Base-by-base conservation (phyloP, 2,329 filamentous ascomycete species). In the Fusarium drepaniforme region DNA sequence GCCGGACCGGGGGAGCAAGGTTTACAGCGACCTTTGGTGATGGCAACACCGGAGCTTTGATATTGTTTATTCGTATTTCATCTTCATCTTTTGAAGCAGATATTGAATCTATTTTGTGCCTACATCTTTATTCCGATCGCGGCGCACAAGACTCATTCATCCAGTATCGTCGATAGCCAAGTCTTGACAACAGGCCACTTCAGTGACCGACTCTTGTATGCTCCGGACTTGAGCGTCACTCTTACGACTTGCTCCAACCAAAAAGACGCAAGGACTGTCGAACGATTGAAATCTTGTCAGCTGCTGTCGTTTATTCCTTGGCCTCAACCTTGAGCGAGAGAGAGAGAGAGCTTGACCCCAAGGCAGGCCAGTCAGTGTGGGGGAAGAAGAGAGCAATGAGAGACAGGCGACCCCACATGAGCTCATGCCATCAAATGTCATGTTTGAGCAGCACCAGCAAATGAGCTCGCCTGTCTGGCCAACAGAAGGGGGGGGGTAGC, bases 341-440 rank as follows among this genome's bases (percentile, higher is more conserved):
- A 62, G 40, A 44, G 64, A 44, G 21, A 46, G 64, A 68, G 64
- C 64, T 77, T 49, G 44, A 56, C 56, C 60, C 56, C 51, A 59
- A 49, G 59, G 35, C 28, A 62, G 25, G 72, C 60, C 59, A 46
- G 62, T 64, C 33, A 67, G 49, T 74, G 70, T 75, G 72, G 72
- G 66, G 69, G 49, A 30, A 33, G 28, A 21, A 59, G 68, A 65
- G 57, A 67, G 57, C 25, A 51, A 70, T 62, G 53, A 70, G 70
- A 71, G 57, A 61, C 18, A 73, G 63, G 49, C 35, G 70, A 66
- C 69, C 66, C 72, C 73, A 75, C 69, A 75, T 64, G 69, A 73
- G 73, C 73, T 73, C 68, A 73, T 70, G 66, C 62, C 37, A 73
- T 70, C 28, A 30, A 53, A 53, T 30, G 49, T 53, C 16, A 30